Evolutionary conservation across 2,329 filamentous ascomycete genomes (phyloP).

Genomic region (Colletotrichum phormii): DNA sequence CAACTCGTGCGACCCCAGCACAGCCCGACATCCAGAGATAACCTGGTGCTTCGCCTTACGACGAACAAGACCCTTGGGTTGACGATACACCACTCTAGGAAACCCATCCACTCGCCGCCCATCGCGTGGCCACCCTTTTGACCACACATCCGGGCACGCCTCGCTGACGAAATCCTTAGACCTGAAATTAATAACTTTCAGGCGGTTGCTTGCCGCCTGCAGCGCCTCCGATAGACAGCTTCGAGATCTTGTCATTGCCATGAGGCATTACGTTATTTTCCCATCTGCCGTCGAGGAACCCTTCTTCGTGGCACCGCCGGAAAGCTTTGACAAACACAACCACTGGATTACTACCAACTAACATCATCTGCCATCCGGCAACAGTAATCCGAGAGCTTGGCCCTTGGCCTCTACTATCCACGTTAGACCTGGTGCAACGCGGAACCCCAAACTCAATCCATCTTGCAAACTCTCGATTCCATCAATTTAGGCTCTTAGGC

Average conservation of each 20-base stretch:
- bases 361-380: not conserved
- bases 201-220: not conserved
- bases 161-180: not conserved
- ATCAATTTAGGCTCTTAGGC: not conserved
- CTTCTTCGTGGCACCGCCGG: not conserved
- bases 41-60: not conserved
- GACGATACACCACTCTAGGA: not conserved
- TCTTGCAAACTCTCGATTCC: not conserved
- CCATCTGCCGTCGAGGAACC: not conserved
- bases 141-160: not conserved
- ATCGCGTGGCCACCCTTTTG: constrained; percentile 11
- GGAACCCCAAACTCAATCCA: constrained; percentile 14
- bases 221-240: not conserved
- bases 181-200: not conserved
- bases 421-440: constrained; percentile 3
- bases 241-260: not conserved
- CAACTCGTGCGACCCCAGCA: constrained; percentile 11
- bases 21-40: not conserved
- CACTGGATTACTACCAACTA: not conserved
- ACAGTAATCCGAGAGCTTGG: constrained; percentile 15
- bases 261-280: not conserved
- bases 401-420: not conserved
- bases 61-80: not conserved
- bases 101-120: constrained; percentile 1
- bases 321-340: not conserved